Evolutionary conservation across 441 rosid genomes (phyloP).

Genomic region (Flueggea neowawraea): DNA sequence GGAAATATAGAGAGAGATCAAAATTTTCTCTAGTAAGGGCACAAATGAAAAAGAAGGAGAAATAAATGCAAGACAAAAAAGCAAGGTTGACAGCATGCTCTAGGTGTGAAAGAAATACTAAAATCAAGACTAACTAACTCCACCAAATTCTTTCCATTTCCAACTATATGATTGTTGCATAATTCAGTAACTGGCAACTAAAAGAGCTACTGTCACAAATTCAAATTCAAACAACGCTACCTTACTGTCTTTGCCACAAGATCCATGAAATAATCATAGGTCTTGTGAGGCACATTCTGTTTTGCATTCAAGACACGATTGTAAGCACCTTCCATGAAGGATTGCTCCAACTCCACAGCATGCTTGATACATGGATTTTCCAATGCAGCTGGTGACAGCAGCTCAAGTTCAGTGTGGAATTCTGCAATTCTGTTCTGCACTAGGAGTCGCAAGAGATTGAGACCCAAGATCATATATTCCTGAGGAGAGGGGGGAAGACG

Average conservation of each 20-base stretch:
- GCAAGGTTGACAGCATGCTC: too few species aligned
- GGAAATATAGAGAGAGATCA: too few species aligned
- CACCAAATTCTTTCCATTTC: too few species aligned
- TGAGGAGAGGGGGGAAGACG: slow-evolving; percentile 72
- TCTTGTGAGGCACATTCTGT: slow-evolving; percentile 84
- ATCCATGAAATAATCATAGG: slow-evolving; percentile 93
- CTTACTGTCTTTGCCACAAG: slow-evolving; percentile 98
- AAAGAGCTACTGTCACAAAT: background rate
- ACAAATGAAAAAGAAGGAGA: too few species aligned
- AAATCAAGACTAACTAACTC: too few species aligned
- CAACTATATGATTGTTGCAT: too few species aligned
- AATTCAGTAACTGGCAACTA: background rate
- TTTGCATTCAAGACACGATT: slow-evolving; percentile 93
- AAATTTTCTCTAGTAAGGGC: too few species aligned
- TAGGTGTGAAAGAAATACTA: too few species aligned
- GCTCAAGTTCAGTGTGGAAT: slow-evolving; percentile 89
- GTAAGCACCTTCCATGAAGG: slow-evolving; percentile 99
- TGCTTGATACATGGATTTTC: slow-evolving; percentile 91
- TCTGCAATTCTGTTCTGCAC: slow-evolving; percentile 98
- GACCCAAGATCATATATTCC: slow-evolving; percentile 87
- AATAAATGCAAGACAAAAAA: too few species aligned
- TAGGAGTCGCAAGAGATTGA: slow-evolving; percentile 90
- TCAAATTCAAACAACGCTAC: slow-evolving; percentile 29
- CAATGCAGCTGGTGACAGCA: slow-evolving; percentile 74
- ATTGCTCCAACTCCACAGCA: slow-evolving; percentile 98